Base-by-base conservation (phyloP, 768 basidiomycete genomes). In the Holtermannia corniformis region DNA sequence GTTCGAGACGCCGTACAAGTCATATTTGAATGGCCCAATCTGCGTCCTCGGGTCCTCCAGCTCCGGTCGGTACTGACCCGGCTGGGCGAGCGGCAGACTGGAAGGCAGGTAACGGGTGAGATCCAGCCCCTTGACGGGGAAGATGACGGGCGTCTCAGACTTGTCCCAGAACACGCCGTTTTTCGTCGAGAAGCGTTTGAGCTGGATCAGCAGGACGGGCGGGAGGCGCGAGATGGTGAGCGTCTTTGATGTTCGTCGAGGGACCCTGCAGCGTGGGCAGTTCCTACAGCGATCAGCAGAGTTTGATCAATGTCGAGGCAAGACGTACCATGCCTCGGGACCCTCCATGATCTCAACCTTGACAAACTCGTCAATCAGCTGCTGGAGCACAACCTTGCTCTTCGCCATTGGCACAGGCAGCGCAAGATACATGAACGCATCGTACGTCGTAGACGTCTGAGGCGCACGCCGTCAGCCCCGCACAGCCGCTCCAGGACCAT, bases 401-500 rank as follows among this genome's bases (percentile, higher is more conserved):
- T 66, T 68, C 23, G 77, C 75, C 19, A 79, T 75, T 1, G 92
- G 91, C 46, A 99, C 83, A 1, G 93, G 92, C 45, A 99, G 70
- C 48, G 89, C 85, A 49, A 99, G 78, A 57, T 91, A 92, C 77
- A 95, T 97, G 73, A 97, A 97, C 5, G 86, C 79, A 67, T 96
- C 95, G 63, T 92, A 97, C 3, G 92, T 96, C 23, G 91, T 97
- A 24, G 92, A 95, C 3, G 92, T 96, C 91, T 96, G 61, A 10
- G 27, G 48, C 24, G 40, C 67, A 54, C 21, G 14, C 43, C 24
- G 48, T 42, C 26, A 37, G 22, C 47, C 44, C n/a, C 22, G 24
- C 7, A n/a, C n/a, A 5, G 2, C 13, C 21, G 41, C 47, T n/a
- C 11, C n/a, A 4, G 3, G 37, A 25, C 4, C 51, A 19, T 20